Base-by-base conservation (phyloP, 345 rosid species). In the Camelina hispida region DNA sequence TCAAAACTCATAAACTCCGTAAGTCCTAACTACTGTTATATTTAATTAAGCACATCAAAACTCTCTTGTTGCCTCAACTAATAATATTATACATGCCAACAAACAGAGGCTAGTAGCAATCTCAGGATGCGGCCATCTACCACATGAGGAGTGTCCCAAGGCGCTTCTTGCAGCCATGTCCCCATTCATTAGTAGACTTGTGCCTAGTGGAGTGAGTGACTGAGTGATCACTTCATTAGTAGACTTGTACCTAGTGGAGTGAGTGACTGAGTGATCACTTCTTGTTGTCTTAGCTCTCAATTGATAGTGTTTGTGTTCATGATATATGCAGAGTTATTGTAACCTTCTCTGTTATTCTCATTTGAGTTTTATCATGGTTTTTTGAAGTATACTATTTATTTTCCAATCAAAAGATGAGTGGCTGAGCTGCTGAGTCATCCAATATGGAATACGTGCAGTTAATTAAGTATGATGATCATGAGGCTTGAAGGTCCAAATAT, bases 71-170 rank as follows among this genome's bases (percentile, higher is more conserved):
- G 59, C 62, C 11, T 28, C 9, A 43, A 34, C 74, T 72, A 35
- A 78, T 59, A n/a, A n/a, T n/a, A 17, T 13, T 32, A 23, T 6
- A 58, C 57, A 32, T 74, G 34, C 44, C 20, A 58, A 50, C 57
- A 58, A 53, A 85, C 95, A 94, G 98, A 91, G 97, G 84, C 84
- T 91, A 67, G 96, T 94, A 43, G 90, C 98, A 17, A 90, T 94
- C 83, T 90, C 97, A 0, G 95, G 97, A 60, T 91, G 98, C 42
- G 98, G 98, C 32, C 98, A 94, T 82, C 92, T 94, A 78, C 98
- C 97, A 17, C 98, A 94, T 3, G 98, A 91, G 84, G 98, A 94
- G 84, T 87, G 96, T 85, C 97, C 98, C 30, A 86, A 88, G 84
- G 89, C 93, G 66, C 83, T 94, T 78, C 87, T 94, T 71, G 97